phyloP scores from a whole-genome alignment of 2,329 filamentous ascomycete species.

The Xylaria sp. region DNA sequence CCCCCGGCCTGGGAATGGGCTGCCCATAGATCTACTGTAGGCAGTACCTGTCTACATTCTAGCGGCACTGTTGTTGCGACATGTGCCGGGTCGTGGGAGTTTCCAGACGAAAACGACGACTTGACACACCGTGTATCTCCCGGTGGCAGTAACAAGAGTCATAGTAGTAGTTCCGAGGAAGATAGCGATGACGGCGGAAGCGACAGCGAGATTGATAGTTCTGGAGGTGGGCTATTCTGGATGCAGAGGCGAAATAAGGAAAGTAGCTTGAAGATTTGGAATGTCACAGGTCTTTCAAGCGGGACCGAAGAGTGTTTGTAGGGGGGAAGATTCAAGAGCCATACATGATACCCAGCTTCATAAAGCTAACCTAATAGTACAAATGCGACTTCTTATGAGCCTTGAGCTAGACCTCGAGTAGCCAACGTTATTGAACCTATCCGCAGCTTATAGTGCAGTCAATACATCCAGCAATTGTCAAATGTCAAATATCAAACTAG shows the following conservation, averaged over 20 bases:
- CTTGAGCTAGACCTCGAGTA: not conserved
- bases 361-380: too few relatives aligned
- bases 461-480: constrained; percentile 22
- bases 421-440: constrained; percentile 12
- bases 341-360: constrained; percentile 35
- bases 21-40: constrained; percentile 56
- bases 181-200: constrained; percentile 18
- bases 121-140: not conserved
- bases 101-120: constrained; percentile 41
- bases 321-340: not conserved
- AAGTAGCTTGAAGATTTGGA: constrained; percentile 60
- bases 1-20: constrained; percentile 62
- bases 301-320: constrained; percentile 6
- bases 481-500: constrained; percentile 2
- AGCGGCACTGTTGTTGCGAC: constrained; percentile 67
- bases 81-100: constrained; percentile 64
- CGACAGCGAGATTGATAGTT: constrained; percentile 26
- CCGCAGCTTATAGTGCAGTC: constrained; percentile 25
- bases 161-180: constrained; percentile 10
- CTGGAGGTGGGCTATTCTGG: constrained; percentile 31
- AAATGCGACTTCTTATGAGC: not conserved
- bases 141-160: constrained; percentile 6
- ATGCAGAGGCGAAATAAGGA: constrained; percentile 50
- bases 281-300: constrained; percentile 42
- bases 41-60: constrained; percentile 61